Percentiles rank a stretch among this genome's conserved stretches.
Conservation (phyloP, 345 rosid genomes). For the Eutrema yunnanense region DNA sequence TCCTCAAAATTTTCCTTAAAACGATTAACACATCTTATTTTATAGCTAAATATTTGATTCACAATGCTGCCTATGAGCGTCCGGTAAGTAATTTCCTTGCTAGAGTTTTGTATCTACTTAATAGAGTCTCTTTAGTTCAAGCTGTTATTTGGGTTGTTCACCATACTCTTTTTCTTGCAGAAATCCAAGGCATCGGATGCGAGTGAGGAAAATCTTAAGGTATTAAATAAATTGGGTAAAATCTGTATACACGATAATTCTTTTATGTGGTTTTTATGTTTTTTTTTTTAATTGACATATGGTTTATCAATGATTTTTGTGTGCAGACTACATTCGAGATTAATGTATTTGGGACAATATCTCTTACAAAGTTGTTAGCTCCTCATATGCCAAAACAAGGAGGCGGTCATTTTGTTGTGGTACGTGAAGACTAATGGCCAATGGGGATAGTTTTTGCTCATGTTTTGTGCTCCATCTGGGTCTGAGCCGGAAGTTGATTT, state of each 20-base stretch:
- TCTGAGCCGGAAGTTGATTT: too few relatives aligned
- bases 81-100: constrained; percentile 48
- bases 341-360: constrained; percentile 83
- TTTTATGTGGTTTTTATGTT: background rate
- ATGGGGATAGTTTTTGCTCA: background rate
- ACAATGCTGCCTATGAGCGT: constrained; percentile 93
- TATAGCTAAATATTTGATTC: constrained; percentile 45
- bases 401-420: constrained; percentile 95
- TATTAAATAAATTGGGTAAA: constrained; percentile 17
- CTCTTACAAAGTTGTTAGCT: constrained; percentile 74
- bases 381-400: constrained; percentile 77
- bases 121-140: background rate
- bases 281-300: background rate
- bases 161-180: constrained; percentile 38
- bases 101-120: background rate
- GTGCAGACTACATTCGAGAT: constrained; percentile 69
- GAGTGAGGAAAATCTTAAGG: constrained; percentile 72
- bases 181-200: constrained; percentile 75
- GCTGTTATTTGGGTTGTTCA: background rate
- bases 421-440: constrained; percentile 34
- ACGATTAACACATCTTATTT: too few relatives aligned
- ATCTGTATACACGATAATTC: background rate
- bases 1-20: too few relatives aligned
- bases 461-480: background rate
- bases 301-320: constrained; percentile 4